Conservation (phyloP, 2,329 filamentous ascomycete species). For the Fusarium scirpi region DNA sequence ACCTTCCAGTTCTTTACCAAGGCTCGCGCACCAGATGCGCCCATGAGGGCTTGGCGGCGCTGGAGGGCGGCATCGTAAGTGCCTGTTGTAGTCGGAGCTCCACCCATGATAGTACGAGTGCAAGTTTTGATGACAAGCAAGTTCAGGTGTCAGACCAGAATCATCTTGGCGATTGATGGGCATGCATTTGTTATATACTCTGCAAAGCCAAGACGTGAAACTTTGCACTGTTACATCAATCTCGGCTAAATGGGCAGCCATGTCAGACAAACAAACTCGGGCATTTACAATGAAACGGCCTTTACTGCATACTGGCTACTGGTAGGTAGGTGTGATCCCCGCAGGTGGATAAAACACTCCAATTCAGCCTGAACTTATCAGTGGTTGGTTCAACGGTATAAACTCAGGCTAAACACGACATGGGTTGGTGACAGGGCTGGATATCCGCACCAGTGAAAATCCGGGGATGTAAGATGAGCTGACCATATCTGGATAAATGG, state of each 20-base stretch:
- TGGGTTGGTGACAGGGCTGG: slow-evolving; percentile 1
- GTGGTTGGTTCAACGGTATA: not conserved
- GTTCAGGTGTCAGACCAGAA: not conserved
- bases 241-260: slow-evolving; percentile 14
- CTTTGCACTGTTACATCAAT: slow-evolving; percentile 5
- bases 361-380: slow-evolving; percentile 20
- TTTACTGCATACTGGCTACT: no score
- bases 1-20: slow-evolving; percentile 71
- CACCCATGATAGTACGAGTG: slow-evolving; percentile 17
- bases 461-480: not conserved
- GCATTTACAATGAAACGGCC: slow-evolving; percentile 6
- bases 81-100: slow-evolving; percentile 16
- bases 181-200: slow-evolving; percentile 16
- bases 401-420: slow-evolving; percentile 28
- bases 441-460: slow-evolving; percentile 22
- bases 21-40: slow-evolving; percentile 62
- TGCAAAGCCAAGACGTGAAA: slow-evolving; percentile 12
- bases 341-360: not conserved
- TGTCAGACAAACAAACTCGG: not conserved
- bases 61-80: slow-evolving; percentile 64
- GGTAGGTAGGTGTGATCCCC: not conserved
- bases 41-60: slow-evolving; percentile 66
- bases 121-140: not conserved
- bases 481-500: not conserved
- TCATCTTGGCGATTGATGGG: not conserved